These are phyloP conservation scores for Adansonia grandidieri DNA, from an alignment of 441 rosid genomes.

Conservation along the genomic window DNA sequence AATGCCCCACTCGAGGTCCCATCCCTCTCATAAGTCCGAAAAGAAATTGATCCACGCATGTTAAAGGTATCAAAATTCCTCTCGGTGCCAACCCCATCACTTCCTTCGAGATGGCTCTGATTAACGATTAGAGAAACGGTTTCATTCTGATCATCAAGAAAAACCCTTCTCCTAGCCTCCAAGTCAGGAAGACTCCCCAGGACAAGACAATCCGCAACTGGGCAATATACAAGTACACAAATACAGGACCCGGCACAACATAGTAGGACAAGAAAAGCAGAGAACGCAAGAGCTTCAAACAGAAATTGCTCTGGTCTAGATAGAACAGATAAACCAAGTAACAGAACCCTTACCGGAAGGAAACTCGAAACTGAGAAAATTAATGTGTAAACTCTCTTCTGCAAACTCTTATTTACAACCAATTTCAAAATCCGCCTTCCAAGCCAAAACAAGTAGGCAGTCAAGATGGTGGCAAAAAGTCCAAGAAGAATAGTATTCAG, in stretches of 20 bases:
- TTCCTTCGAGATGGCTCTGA: constrained; percentile 56
- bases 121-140: constrained; percentile 65
- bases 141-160: constrained; percentile 60
- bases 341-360: constrained; percentile 81
- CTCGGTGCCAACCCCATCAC: constrained; percentile 50
- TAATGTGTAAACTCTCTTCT: constrained; percentile 82
- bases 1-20: constrained; percentile 47
- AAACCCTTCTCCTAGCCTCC: constrained; percentile 57
- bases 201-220: constrained; percentile 90
- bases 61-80: constrained; percentile 62
- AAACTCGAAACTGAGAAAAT: constrained; percentile 83
- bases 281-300: constrained; percentile 81
- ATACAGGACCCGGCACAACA: constrained; percentile 79
- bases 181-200: constrained; percentile 62
- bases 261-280: constrained; percentile 76
- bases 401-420: constrained; percentile 91
- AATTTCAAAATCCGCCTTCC: constrained; percentile 81
- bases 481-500: constrained; percentile 84
- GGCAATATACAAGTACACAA: constrained; percentile 80
- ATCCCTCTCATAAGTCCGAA: constrained; percentile 51
- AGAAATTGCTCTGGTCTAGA: constrained; percentile 65
- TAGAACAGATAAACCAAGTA: constrained; percentile 86
- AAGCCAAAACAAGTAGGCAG: constrained; percentile 83
- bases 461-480: constrained; percentile 64
- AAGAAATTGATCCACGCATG: constrained; percentile 65